Evolutionary conservation across 2,329 filamentous ascomycete genomes (phyloP).

Genomic region (Thelonectria discophora): DNA sequence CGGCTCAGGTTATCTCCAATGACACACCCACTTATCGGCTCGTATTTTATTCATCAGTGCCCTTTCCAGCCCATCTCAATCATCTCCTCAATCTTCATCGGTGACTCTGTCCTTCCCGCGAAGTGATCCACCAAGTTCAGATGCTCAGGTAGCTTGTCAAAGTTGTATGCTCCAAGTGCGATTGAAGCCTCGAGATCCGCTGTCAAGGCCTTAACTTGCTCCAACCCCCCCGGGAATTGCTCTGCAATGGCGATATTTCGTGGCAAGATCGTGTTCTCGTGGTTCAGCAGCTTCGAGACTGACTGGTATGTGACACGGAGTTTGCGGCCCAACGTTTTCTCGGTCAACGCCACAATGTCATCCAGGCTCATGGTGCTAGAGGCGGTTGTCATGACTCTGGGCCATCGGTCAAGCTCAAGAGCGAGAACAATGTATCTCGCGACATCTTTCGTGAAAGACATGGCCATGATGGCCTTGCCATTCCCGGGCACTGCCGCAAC

Average conservation of each 20-base stretch:
- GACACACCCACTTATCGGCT: no score
- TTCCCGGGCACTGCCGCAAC: slow-evolving; percentile 44
- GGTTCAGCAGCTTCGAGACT: slow-evolving; percentile 36
- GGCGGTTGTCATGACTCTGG: slow-evolving; percentile 41
- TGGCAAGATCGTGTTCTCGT: slow-evolving; percentile 37
- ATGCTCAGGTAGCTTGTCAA: slow-evolving; percentile 22
- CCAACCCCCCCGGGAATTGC: slow-evolving; percentile 40
- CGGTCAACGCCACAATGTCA: slow-evolving; percentile 42
- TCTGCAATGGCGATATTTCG: slow-evolving; percentile 41
- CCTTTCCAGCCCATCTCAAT: slow-evolving; percentile 1
- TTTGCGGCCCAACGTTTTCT: slow-evolving; percentile 44
- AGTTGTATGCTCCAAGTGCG: slow-evolving; percentile 44
- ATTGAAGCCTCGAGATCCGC: slow-evolving; percentile 46
- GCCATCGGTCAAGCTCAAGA: slow-evolving; percentile 44
- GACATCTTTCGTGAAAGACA: slow-evolving; percentile 45
- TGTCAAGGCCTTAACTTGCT: slow-evolving; percentile 39
- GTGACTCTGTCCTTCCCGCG: not conserved
- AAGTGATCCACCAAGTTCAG: slow-evolving; percentile 5
- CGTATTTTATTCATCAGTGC: not conserved
- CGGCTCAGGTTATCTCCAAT: no score
- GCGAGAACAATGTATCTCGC: slow-evolving; percentile 44
- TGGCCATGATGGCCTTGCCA: slow-evolving; percentile 44
- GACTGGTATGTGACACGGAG: slow-evolving; percentile 42
- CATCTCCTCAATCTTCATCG: slow-evolving; percentile 4
- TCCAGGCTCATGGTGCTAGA: slow-evolving; percentile 43